Conservation (phyloP, 352 stramenopile species). For the Pythium diclinum region DNA sequence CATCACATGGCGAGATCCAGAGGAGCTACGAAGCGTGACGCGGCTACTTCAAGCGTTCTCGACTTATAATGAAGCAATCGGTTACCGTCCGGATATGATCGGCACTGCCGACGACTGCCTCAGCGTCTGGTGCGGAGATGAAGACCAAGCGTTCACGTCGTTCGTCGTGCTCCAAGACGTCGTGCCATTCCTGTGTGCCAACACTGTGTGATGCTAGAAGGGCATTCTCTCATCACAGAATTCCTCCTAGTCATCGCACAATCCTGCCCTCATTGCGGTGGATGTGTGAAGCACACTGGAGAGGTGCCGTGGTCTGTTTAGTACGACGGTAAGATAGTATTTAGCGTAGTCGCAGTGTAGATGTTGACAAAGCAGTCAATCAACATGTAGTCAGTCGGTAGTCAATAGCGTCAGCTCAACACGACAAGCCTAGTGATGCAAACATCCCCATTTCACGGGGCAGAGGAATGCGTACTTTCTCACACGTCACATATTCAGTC, state of each 20-base stretch:
- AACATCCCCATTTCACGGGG: too few relatives aligned
- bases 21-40: slow-evolving; percentile 28
- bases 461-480: background rate
- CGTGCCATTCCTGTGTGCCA: slow-evolving; percentile 43
- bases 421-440: background rate
- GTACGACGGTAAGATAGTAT: background rate
- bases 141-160: slow-evolving; percentile 64
- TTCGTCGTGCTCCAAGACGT: slow-evolving; percentile 66
- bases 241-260: background rate
- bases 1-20: slow-evolving; percentile 25
- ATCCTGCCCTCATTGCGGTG: background rate
- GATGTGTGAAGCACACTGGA: background rate
- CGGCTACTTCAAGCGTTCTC: slow-evolving; percentile 65
- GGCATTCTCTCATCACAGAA: background rate
- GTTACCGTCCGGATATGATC: slow-evolving; percentile 58
- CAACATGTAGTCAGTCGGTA: background rate
- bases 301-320: background rate
- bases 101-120: slow-evolving; percentile 52
- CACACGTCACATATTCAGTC: background rate
- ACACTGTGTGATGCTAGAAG: slow-evolving; percentile 5
- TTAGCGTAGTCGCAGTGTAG: background rate
- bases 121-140: slow-evolving; percentile 49
- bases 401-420: background rate
- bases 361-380: background rate
- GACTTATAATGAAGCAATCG: slow-evolving; percentile 65